These are phyloP conservation scores for Prototheca stagnorum DNA, from an alignment of 163 green algal species.

Conservation along the genomic window DNA sequence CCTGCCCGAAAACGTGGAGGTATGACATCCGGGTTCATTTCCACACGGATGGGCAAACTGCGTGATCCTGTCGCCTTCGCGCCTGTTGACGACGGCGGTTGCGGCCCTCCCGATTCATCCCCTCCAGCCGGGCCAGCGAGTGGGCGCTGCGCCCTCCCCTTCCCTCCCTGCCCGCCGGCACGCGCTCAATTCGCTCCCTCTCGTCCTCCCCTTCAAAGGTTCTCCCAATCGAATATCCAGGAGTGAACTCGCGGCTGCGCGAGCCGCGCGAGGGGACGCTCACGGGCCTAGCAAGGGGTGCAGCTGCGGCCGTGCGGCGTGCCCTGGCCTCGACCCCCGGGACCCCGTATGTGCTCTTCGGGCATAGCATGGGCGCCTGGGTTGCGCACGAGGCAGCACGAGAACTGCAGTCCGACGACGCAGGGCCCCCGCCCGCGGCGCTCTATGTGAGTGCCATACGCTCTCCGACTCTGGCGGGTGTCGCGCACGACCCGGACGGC, in stretches of 20 bases:
- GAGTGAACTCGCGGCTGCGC: conserved; percentile 20
- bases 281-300: conserved; percentile 15
- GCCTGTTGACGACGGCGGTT: no score
- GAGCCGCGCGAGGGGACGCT: conserved; percentile 16
- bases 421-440: conserved; percentile 3
- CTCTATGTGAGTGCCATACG: conserved; percentile 30
- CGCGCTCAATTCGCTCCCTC: background rate
- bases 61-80: background rate
- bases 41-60: background rate
- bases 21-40: background rate
- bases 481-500: conserved; percentile 28
- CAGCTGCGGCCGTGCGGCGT: conserved; percentile 6
- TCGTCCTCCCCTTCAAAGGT: conserved; percentile 9
- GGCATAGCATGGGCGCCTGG: conserved; percentile 44
- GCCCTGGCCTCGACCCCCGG: conserved; percentile 4
- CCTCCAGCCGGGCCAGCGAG: background rate
- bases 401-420: conserved; percentile 1
- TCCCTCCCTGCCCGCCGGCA: background rate
- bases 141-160: background rate
- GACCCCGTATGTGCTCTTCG: conserved; percentile 29
- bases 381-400: conserved; percentile 31
- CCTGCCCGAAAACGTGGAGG: conserved; percentile 15
- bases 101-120: no score
- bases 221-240: conserved; percentile 37
- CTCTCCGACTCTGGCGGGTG: conserved; percentile 16